Evolutionary conservation across 345 rosid genomes (phyloP).

Genomic region (Heritiera littoralis): DNA sequence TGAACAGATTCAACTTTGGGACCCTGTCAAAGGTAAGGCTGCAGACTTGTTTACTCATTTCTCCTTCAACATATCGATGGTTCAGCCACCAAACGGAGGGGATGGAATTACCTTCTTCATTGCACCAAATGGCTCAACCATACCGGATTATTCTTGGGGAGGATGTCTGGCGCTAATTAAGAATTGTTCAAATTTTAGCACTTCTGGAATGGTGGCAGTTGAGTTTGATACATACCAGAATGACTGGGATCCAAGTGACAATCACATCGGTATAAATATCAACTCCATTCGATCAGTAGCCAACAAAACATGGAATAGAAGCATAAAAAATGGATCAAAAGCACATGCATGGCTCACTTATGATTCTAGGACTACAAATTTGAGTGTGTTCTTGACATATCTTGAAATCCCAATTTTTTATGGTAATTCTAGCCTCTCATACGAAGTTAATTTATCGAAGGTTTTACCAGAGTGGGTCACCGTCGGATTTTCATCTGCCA

Average conservation of each 20-base stretch:
- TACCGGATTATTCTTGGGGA: neutral
- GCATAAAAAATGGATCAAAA: neutral
- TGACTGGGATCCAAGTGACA: neutral
- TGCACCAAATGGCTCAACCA: neutral
- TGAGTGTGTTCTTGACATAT: constrained; percentile 6
- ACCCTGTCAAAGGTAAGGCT: neutral
- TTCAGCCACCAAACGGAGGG: neutral
- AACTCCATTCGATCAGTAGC: neutral
- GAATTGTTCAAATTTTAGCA: neutral
- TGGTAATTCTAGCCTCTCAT: neutral
- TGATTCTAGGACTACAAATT: neutral
- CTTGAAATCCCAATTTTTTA: neutral
- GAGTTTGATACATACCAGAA: neutral
- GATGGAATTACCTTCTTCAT: neutral
- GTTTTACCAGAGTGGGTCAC: constrained; percentile 14
- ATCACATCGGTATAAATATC: neutral
- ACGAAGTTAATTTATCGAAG: neutral
- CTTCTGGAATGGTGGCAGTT: neutral
- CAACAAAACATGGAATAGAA: neutral
- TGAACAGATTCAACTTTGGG: neutral
- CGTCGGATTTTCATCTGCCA: constrained; percentile 21
- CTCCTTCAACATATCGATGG: neutral
- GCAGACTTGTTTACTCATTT: neutral
- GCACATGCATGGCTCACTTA: neutral
- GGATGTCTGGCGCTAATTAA: neutral